Evolutionary conservation across 176 grass and related monocot species (phyloP).

Genomic region (Puya raimondii): DNA sequence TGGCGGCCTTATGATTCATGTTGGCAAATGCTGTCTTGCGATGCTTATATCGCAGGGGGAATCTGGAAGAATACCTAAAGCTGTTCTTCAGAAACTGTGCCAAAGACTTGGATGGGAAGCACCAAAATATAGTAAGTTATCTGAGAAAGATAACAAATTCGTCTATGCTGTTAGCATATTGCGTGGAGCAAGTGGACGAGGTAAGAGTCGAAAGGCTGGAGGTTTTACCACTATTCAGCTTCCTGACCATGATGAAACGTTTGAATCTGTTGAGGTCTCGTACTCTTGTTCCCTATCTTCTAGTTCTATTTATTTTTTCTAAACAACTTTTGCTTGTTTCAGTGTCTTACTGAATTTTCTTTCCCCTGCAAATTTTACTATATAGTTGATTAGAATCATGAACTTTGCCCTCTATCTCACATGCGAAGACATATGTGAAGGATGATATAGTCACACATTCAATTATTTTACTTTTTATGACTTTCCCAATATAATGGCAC

Average conservation of each 20-base stretch:
- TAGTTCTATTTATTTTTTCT: neutral
- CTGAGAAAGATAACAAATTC: conserved; percentile 68
- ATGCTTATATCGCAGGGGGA: conserved; percentile 51
- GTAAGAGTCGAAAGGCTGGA: conserved; percentile 89
- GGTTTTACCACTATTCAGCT: conserved; percentile 77
- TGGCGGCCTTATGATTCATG: conserved; percentile 2
- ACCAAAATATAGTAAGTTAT: conserved; percentile 78
- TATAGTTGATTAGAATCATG: neutral
- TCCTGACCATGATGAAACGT: conserved; percentile 51
- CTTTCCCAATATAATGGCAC: no score
- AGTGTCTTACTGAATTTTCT: neutral
- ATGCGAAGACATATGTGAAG: no score
- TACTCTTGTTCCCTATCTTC: conserved; percentile 15
- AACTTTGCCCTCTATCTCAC: neutral
- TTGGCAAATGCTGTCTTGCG: neutral
- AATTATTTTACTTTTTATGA: neutral
- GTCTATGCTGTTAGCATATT: conserved; percentile 83
- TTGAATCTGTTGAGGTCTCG: conserved; percentile 70
- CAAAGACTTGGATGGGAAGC: conserved; percentile 94
- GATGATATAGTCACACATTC: no score
- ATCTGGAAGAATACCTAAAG: conserved; percentile 66
- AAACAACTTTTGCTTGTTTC: neutral
- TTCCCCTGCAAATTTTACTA: neutral
- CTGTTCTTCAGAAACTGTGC: conserved; percentile 74
- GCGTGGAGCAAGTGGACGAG: conserved; percentile 64